Base-by-base conservation (phyloP, 305 asterid genomes). In the Striga hermonthica region DNA sequence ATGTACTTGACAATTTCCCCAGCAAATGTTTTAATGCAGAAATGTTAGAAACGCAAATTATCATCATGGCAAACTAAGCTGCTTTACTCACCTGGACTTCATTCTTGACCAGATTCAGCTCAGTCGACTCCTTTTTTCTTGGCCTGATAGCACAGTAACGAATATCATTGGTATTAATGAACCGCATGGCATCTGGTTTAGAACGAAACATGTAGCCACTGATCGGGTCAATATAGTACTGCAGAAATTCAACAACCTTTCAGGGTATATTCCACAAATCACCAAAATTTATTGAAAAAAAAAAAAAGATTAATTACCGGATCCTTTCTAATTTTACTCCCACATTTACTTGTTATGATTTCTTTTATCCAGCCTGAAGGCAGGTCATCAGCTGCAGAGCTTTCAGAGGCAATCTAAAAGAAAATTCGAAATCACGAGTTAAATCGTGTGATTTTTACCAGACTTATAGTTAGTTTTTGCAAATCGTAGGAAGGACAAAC, bases 341-440 rank as follows among this genome's bases (percentile, higher is more conserved):
- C 82, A 9, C 44, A 65, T 66, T 74, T 80, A 60, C 82, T 77
- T 38, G 72, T 73, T 72, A 73, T 76, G 75, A 75, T 41, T 79
- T 83, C 92, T 72, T 72, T 83, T 40, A 73, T 80, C 97, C 97
- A 90, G 66, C 95, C 96, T 58, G 83, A 71, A 34, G 89, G 89
- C 65, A 83, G 74, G 56, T 72, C 86, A 69, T 72, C 81, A 38
- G 62, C 74, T 14, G 81, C 75, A 48, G 67, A 48, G 39, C 65
- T 68, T 75, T 71, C 75, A 68, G 43, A 43, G 47, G 73, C 70
- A 73, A 70, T 83, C 95, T 87, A 74, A 60, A 73, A 22, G 68
- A 68, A 63, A 73, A 43, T 62, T 40, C 62, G 57, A 59, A 1
- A n/a, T 79, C 67, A 75, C 79, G 63, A 31, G 40, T 62, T 37